Evolutionary conservation across 176 grass and related monocot species (phyloP), one percentile per base, ranked within the genome.

Genomic region (Saccharum officinarum): DNA sequence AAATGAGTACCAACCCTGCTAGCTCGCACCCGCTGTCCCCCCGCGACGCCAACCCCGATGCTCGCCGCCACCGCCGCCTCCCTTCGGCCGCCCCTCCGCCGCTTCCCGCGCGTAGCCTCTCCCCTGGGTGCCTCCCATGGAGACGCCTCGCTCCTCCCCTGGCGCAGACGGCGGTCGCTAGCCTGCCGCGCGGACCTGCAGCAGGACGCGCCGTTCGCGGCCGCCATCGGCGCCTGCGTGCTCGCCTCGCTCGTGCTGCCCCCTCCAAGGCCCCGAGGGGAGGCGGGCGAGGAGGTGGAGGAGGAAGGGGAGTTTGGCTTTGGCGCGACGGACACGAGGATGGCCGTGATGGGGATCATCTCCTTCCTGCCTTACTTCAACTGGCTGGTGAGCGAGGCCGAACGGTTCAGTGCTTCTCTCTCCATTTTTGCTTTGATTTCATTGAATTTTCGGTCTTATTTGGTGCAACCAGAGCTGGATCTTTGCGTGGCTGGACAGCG

Each of bases 351-450:
- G 97, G 91, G 86, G 78, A 94, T 98, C 72, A 94, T 98, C 61
- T 90, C 93, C 65, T 82, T 98, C 88, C 87, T 98, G 47, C 97
- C 97, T 61, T 98, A 98, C 90, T 98, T 98, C 84, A 98, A 98
- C 79, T 98, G 97, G 93, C 89, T 98, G 93, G 96, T 95, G 40
- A 88, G 83, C 3, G 5, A 23, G 72, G 61, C 50, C 14, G 49
- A 68, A 16, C 52, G 17, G 42, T 50, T 4, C 38, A 31, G 5
- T 74, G 80, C 49, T 52, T 50, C 73, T 8, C 4, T 18, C 8
- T 15, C 11, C 14, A 37, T 64, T 57, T 22, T 34, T 10, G 10
- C 36, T 78, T 33, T 28, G 39, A 2, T 76, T 37, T 78, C 47
- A 85, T 72, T 2, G 3, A 1, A 9, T 80, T 67, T 46, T 78